phyloP scores from a whole-genome alignment of 352 stramenopile species.

The Pythium periplocum region DNA sequence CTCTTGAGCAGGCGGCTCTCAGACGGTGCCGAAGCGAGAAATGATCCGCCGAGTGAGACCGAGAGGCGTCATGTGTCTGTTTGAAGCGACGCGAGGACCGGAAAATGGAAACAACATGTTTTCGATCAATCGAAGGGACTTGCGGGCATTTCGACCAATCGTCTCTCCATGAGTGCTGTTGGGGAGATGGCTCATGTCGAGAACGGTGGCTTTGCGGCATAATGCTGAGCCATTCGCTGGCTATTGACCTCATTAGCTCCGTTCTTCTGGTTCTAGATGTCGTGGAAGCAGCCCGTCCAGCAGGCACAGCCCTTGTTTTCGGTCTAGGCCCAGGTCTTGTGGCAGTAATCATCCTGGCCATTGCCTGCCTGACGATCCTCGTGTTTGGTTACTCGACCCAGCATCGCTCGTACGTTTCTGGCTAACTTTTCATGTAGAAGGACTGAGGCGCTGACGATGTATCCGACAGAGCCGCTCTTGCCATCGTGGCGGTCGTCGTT shows the following conservation, averaged over 20 bases:
- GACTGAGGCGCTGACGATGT: neutral
- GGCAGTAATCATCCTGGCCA: slow-evolving; percentile 26
- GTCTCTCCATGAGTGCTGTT: no score
- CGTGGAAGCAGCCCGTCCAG: no score
- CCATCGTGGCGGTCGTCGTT: slow-evolving; percentile 19
- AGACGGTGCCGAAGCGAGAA: neutral
- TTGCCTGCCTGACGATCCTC: slow-evolving; percentile 26
- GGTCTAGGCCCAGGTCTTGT: slow-evolving; percentile 32
- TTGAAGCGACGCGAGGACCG: slow-evolving; percentile 12
- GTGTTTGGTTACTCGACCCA: slow-evolving; percentile 23
- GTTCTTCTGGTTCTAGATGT: no score
- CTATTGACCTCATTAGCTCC: no score
- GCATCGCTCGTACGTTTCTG: slow-evolving; percentile 9
- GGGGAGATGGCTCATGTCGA: no score
- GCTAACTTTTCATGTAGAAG: neutral
- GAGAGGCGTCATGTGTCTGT: no score
- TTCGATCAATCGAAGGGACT: slow-evolving; percentile 2
- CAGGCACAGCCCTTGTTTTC: slow-evolving; percentile 12
- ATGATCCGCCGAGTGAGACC: no score
- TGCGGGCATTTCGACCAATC: slow-evolving; percentile 1
- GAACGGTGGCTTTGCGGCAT: slow-evolving; percentile 7
- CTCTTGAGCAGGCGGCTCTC: neutral
- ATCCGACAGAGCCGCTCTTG: slow-evolving; percentile 10
- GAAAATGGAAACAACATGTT: slow-evolving; percentile 4
- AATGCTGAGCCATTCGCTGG: no score